phyloP scores from a whole-genome alignment of 306 rosid genomes.

The Malus orientalis region DNA sequence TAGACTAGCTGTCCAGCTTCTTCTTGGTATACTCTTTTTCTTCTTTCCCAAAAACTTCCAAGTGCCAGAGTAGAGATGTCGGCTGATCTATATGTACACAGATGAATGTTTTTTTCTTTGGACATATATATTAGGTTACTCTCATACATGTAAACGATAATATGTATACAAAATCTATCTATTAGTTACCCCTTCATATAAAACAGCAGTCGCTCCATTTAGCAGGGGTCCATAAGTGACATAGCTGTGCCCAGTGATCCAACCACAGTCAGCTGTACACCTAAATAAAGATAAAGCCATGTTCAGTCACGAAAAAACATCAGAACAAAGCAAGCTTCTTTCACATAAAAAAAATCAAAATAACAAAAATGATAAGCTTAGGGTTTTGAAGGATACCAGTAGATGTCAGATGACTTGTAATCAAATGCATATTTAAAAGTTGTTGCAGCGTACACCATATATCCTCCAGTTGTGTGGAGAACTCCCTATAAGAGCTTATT shows the following conservation, averaged over 20 bases:
- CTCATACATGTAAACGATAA: slow-evolving; percentile 7
- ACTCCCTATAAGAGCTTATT: slow-evolving; percentile 56
- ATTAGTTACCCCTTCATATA: slow-evolving; percentile 85
- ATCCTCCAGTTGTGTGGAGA: slow-evolving; percentile 94
- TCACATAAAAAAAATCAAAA: slow-evolving; percentile 2
- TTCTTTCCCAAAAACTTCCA: neutral
- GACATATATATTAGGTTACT: neutral
- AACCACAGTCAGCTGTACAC: slow-evolving; percentile 99
- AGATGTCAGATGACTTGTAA: slow-evolving; percentile 76
- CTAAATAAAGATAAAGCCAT: slow-evolving; percentile 29
- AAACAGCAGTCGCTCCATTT: slow-evolving; percentile 67
- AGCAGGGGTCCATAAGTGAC: slow-evolving; percentile 94
- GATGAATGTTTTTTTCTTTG: neutral
- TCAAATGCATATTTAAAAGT: slow-evolving; percentile 97
- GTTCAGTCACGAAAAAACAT: neutral
- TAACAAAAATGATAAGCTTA: slow-evolving; percentile 11
- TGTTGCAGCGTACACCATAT: slow-evolving; percentile 93
- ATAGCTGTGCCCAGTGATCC: slow-evolving; percentile 99
- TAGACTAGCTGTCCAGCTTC: neutral
- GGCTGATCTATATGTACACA: slow-evolving; percentile 6
- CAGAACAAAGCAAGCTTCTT: neutral
- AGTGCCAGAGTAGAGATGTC: slow-evolving; percentile 4
- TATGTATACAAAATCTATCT: slow-evolving; percentile 1
- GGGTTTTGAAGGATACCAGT: slow-evolving; percentile 55
- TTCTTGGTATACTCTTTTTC: neutral